A percentile compares a stretch with the other conserved stretches of the same genome.
phyloP scores from a whole-genome alignment of 2,329 filamentous ascomycete genomes.

The Tricladium varicosporioides region DNA sequence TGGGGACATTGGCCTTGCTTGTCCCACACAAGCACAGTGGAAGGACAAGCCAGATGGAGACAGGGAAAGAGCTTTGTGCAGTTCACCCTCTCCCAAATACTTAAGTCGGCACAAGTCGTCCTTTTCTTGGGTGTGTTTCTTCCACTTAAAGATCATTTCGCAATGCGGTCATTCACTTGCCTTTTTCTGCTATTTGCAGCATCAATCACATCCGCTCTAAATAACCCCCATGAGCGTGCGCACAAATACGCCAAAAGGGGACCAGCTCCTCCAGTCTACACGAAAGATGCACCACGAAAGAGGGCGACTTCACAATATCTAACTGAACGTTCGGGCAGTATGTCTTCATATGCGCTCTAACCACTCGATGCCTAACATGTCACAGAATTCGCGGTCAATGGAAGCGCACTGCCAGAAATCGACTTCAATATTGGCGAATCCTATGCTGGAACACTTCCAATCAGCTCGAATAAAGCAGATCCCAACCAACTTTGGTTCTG shows the following conservation, averaged over 20 bases:
- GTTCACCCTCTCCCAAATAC: too few relatives aligned
- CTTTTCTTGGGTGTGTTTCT: neutral
- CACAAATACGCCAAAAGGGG: conserved; percentile 16
- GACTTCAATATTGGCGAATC: conserved; percentile 33
- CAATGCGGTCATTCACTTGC: conserved; percentile 7
- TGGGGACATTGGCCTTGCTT: too few relatives aligned
- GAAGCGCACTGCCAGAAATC: conserved; percentile 28
- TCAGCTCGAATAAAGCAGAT: conserved; percentile 45
- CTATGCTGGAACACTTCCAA: conserved; percentile 46
- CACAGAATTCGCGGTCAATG: conserved; percentile 31
- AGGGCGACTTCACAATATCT: conserved; percentile 19
- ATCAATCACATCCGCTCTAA: conserved; percentile 35
- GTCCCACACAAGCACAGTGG: too few relatives aligned
- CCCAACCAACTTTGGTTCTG: conserved; percentile 50
- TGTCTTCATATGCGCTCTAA: neutral
- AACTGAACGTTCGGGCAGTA: conserved; percentile 20
- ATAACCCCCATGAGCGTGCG: conserved; percentile 18
- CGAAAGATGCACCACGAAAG: conserved; percentile 12
- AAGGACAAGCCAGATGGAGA: too few relatives aligned
- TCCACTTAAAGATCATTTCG: neutral
- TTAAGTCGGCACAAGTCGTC: neutral
- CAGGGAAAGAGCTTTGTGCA: too few relatives aligned
- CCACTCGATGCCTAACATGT: too few relatives aligned
- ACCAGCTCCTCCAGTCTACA: conserved; percentile 4
- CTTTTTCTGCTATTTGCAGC: conserved; percentile 14